phyloP scores from a whole-genome alignment of 306 rosid genomes.

The Delonix regia region DNA sequence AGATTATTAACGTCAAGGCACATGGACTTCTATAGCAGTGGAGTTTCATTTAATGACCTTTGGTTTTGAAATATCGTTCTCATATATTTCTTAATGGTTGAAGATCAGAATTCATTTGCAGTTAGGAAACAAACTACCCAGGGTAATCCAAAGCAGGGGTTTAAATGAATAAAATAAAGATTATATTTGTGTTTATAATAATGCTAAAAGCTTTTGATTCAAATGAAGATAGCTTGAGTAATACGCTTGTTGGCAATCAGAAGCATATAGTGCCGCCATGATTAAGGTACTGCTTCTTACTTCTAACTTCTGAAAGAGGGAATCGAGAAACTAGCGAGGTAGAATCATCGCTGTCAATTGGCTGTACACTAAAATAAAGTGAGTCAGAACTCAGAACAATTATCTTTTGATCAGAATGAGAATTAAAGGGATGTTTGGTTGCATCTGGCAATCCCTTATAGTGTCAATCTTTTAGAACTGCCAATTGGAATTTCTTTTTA shows the following conservation, averaged over 20 bases:
- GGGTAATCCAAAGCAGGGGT: too few species aligned
- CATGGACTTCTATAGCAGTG: conserved; percentile 25
- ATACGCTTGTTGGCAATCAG: conserved; percentile 14
- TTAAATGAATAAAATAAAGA: too few species aligned
- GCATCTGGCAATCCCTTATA: conserved; percentile 3
- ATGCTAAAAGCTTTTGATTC: conserved; percentile 22
- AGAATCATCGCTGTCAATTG: not conserved
- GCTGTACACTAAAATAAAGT: conserved; percentile 1
- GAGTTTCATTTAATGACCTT: conserved; percentile 4
- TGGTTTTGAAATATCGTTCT: not conserved
- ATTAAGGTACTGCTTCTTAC: conserved; percentile 2
- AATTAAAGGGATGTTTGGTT: conserved; percentile 10
- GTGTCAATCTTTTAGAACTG: conserved; percentile 8
- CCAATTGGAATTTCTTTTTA: not conserved
- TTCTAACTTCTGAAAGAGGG: conserved; percentile 23
- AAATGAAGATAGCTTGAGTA: conserved; percentile 20
- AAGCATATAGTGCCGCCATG: conserved; percentile 30
- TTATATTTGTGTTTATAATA: not conserved
- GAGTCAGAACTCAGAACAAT: not conserved
- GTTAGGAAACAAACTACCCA: too few species aligned
- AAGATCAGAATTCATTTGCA: too few species aligned
- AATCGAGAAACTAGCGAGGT: not conserved
- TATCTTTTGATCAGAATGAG: not conserved
- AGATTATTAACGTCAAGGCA: conserved; percentile 25
- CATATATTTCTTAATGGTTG: not conserved